Percentiles rank a stretch among this genome's conserved stretches.
Evolutionary conservation across 2,329 filamentous ascomycete species (phyloP).

Genomic region (Graphiopsis chlorocephala): DNA sequence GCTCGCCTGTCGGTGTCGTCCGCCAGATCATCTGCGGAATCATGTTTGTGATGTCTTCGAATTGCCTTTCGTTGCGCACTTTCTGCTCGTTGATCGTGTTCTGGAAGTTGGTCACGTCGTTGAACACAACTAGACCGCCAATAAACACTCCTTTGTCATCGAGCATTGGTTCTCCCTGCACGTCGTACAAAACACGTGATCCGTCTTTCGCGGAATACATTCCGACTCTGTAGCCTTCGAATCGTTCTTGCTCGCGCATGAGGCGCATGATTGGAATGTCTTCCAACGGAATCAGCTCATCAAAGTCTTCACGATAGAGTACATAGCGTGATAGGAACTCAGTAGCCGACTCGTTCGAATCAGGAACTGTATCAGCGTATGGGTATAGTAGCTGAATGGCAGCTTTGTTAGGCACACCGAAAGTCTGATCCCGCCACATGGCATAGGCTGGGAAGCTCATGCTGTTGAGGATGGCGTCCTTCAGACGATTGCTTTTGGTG

Average conservation of each 20-base stretch:
- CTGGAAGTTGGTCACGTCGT: slow-evolving; percentile 69
- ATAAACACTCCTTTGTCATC: slow-evolving; percentile 69
- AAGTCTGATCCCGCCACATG: slow-evolving; percentile 77
- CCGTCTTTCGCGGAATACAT: slow-evolving; percentile 56
- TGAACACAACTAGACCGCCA: slow-evolving; percentile 68
- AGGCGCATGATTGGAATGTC: slow-evolving; percentile 68
- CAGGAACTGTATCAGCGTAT: slow-evolving; percentile 33
- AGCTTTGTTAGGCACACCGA: slow-evolving; percentile 70
- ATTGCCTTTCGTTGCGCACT: slow-evolving; percentile 68
- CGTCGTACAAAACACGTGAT: slow-evolving; percentile 60
- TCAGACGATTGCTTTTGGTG: slow-evolving; percentile 71
- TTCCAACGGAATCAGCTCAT: slow-evolving; percentile 51
- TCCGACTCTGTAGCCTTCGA: slow-evolving; percentile 60
- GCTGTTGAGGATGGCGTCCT: slow-evolving; percentile 73
- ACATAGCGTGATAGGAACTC: slow-evolving; percentile 60
- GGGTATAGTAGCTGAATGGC: slow-evolving; percentile 43
- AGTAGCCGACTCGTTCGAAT: slow-evolving; percentile 38
- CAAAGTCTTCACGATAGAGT: slow-evolving; percentile 66
- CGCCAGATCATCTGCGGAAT: slow-evolving; percentile 63
- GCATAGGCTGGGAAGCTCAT: slow-evolving; percentile 70
- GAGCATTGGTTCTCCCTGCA: slow-evolving; percentile 63
- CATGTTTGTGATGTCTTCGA: slow-evolving; percentile 71
- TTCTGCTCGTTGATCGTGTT: slow-evolving; percentile 68
- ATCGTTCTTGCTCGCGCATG: slow-evolving; percentile 59
- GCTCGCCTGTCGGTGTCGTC: slow-evolving; percentile 60